Base-by-base conservation (phyloP, 176 grass and related monocot genomes). In the Lolium rigidum region DNA sequence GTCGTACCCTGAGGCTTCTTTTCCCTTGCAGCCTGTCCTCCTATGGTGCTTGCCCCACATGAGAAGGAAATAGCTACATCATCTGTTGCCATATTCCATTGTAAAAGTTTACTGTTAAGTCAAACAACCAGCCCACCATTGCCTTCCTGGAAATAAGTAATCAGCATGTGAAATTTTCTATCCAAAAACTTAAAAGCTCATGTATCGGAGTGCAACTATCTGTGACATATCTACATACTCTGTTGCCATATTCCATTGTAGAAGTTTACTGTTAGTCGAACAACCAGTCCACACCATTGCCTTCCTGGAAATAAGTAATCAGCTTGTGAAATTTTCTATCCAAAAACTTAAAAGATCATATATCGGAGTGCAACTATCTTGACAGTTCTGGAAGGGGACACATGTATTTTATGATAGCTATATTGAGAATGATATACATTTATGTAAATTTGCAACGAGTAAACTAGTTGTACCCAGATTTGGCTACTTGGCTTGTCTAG, bases 401-500 rank as follows among this genome's bases (percentile, higher is more conserved):
- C 47, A 43, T 71, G 80, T 12, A 54, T 54, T 54, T 71, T 22
- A 9, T 76, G 25, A 57, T 71, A 26, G 9, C 18, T 58, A 21
- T 65, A 35, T 31, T 65, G 25, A 65, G 22, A 64, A 64, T 64
- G 10, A 26, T 64, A 65, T 65, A 12, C 12, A 16, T 65, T 0
- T 65, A 35, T 60, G 6, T 4, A 41, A 41, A 41, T 41, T 28
- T 28, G 26, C 26, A 28, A 28, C 26, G 26, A 28, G 26, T 28
- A 70, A 81, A 66, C 82, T 85, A 26, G 67, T 17, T n/a, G 22
- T 66, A 58, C 46, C 18, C 25, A 69, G 14, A 86, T 52, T 63
- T 81, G 55, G 35, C 22, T 80, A 80, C 38, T 35, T 55, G 54
- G 7, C 26, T 22, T 70, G 38, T 22, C 24, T 22, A 61, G 76